Percentiles rank a stretch among this genome's conserved stretches.
Evolutionary conservation across 345 rosid genomes (phyloP).

Genomic region (Eucalyptus pauciflora): DNA sequence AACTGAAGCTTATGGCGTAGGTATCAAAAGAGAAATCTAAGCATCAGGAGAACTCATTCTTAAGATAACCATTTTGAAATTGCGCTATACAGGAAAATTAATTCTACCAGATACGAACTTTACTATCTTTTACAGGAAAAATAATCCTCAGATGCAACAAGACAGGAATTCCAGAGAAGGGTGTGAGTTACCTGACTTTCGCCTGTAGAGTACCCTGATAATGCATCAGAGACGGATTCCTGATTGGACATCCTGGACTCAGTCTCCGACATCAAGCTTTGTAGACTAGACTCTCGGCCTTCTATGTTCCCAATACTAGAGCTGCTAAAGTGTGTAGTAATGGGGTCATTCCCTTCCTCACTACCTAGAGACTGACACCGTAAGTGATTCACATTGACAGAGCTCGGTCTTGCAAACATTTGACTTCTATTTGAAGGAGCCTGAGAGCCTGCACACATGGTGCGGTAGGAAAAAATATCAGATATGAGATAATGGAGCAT

Average conservation of each 20-base stretch:
- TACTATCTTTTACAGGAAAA: not conserved
- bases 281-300: conserved; percentile 26
- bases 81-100: not conserved
- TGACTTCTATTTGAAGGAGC: not conserved
- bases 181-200: conserved; percentile 34
- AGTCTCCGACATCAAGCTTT: conserved; percentile 23
- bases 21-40: not conserved
- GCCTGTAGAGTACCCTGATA: conserved; percentile 22
- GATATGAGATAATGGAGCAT: conserved; percentile 23
- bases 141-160: not conserved
- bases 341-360: conserved; percentile 22
- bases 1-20: not conserved
- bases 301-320: conserved; percentile 13
- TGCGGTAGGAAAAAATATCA: conserved; percentile 30
- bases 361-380: conserved; percentile 23
- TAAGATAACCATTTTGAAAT: not conserved
- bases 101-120: not conserved
- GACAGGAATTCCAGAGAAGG: not conserved
- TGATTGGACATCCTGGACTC: conserved; percentile 34
- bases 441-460: conserved; percentile 6
- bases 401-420: conserved; percentile 10
- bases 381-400: conserved; percentile 20
- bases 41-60: not conserved
- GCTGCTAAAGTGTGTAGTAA: not conserved
- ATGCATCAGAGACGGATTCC: conserved; percentile 34